Conservation (phyloP, 116 monocot genomes). For the Dioscorea cayenensis region DNA sequence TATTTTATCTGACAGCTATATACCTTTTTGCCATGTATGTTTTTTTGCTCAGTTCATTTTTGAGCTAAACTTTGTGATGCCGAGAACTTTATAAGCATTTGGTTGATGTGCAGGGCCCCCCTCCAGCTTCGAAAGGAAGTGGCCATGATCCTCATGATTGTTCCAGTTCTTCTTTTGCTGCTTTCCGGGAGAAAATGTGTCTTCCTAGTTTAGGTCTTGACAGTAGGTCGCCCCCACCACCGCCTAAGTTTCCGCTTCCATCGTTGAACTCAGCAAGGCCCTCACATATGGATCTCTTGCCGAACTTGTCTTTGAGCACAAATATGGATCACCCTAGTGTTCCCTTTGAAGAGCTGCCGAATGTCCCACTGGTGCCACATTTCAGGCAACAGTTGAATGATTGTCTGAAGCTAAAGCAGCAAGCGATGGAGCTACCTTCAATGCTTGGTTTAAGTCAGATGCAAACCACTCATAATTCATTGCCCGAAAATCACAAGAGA, state of each 20-base stretch:
- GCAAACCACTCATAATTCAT: slow-evolving; percentile 22
- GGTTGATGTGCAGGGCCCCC: slow-evolving; percentile 30
- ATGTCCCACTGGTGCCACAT: slow-evolving; percentile 48
- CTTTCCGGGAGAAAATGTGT: slow-evolving; percentile 59
- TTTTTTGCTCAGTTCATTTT: not conserved
- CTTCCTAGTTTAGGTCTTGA: slow-evolving; percentile 46
- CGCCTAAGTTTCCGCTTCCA: slow-evolving; percentile 30
- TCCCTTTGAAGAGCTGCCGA: slow-evolving; percentile 30
- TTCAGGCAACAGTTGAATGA: slow-evolving; percentile 47
- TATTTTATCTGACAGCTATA: slow-evolving; percentile 44
- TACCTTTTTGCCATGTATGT: slow-evolving; percentile 63
- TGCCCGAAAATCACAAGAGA: slow-evolving; percentile 78
- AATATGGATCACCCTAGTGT: slow-evolving; percentile 26
- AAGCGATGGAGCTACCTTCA: slow-evolving; percentile 41
- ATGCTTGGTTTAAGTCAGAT: slow-evolving; percentile 39
- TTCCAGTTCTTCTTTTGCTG: slow-evolving; percentile 38
- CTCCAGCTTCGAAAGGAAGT: slow-evolving; percentile 23
- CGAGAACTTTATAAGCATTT: slow-evolving; percentile 7
- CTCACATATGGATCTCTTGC: slow-evolving; percentile 38
- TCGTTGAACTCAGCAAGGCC: slow-evolving; percentile 23
- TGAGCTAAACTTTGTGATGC: not conserved
- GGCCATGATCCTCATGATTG: slow-evolving; percentile 18
- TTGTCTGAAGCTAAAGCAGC: slow-evolving; percentile 53
- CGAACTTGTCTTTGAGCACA: slow-evolving; percentile 44
- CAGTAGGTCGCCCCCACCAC: slow-evolving; percentile 13